Evolutionary conservation across 768 basidiomycete genomes (phyloP).

Genomic region (Collybiopsis luxurians): DNA sequence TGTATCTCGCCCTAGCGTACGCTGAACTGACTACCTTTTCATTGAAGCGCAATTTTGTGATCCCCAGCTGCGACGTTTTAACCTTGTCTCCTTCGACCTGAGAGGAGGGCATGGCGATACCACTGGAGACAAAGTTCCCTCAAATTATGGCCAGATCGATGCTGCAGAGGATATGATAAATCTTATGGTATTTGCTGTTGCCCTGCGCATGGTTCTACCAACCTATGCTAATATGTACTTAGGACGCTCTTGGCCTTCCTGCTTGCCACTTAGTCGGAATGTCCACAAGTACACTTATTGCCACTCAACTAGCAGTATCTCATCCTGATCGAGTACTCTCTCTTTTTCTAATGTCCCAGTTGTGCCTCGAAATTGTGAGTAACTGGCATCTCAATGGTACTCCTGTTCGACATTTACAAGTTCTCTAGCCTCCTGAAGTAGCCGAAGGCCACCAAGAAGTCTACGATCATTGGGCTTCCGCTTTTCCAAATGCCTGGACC

Average conservation of each 20-base stretch:
- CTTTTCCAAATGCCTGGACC: background rate
- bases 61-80: background rate
- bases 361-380: background rate
- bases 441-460: constrained; percentile 5
- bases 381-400: no score
- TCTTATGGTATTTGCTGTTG: constrained; percentile 2
- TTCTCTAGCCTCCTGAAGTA: background rate
- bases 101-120: constrained; percentile 3
- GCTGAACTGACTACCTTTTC: background rate
- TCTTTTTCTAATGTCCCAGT: background rate
- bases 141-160: background rate
- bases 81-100: constrained; percentile 2
- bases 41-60: constrained; percentile 4
- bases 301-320: background rate
- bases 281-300: background rate
- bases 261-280: constrained; percentile 1
- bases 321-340: constrained; percentile 1
- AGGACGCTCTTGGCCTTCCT: background rate
- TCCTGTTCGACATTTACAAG: background rate
- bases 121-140: background rate
- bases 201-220: background rate
- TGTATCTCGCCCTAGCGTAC: background rate
- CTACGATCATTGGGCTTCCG: background rate
- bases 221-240: background rate
- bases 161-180: constrained; percentile 1